phyloP scores from a whole-genome alignment of 1,284 basidiomycete species.

The Leccinum pallidistipes region DNA sequence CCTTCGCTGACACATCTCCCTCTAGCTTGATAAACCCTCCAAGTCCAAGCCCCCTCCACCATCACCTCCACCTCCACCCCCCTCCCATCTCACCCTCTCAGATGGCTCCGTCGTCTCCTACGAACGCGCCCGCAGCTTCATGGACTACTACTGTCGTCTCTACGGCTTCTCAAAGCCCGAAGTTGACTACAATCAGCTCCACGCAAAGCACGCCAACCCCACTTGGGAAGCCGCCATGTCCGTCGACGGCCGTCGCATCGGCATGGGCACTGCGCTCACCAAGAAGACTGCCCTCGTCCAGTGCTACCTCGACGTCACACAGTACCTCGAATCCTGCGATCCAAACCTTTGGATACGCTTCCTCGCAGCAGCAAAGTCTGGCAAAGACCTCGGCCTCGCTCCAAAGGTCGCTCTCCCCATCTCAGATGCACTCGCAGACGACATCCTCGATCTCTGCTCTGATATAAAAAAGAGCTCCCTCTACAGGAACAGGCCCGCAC shows the following conservation, averaged over 20 bases:
- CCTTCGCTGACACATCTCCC: not conserved
- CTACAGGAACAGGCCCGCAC: slow-evolving; percentile 48
- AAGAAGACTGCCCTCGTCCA: slow-evolving; percentile 80
- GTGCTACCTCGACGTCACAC: slow-evolving; percentile 87
- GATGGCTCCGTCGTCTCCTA: slow-evolving; percentile 70
- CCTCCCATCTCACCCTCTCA: slow-evolving; percentile 46
- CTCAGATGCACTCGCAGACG: slow-evolving; percentile 68
- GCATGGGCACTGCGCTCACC: slow-evolving; percentile 64
- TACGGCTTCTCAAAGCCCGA: slow-evolving; percentile 85
- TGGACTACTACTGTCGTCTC: slow-evolving; percentile 92
- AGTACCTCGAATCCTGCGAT: slow-evolving; percentile 87
- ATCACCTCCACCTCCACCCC: slow-evolving; percentile 12
- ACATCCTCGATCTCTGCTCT: slow-evolving; percentile 70
- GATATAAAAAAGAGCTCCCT: slow-evolving; percentile 62
- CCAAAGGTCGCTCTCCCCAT: slow-evolving; percentile 75
- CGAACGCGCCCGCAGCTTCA: slow-evolving; percentile 85
- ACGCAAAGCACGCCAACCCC: slow-evolving; percentile 26
- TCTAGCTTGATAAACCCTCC: slow-evolving; percentile 32
- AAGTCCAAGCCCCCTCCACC: slow-evolving; percentile 16
- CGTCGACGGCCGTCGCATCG: slow-evolving; percentile 80
- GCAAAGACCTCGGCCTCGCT: slow-evolving; percentile 69
- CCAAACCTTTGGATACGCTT: slow-evolving; percentile 79
- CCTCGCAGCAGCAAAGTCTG: slow-evolving; percentile 55
- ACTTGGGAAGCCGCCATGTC: slow-evolving; percentile 83
- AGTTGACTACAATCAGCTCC: slow-evolving; percentile 51